Evolutionary conservation across 1,284 basidiomycete genomes (phyloP).

Genomic region (Ustilago esculenta): DNA sequence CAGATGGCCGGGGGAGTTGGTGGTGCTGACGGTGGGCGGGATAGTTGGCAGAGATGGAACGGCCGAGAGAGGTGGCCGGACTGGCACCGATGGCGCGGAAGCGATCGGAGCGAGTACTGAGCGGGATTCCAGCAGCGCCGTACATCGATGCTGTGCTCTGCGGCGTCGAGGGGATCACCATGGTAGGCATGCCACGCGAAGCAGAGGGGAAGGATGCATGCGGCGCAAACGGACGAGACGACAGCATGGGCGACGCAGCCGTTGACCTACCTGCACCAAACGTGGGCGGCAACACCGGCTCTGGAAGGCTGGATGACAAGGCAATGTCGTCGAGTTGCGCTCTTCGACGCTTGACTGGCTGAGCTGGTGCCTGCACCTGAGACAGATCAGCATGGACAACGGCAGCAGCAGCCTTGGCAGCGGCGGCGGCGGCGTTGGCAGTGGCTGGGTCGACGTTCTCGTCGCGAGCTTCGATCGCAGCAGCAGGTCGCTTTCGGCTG

Average conservation of each 20-base stretch:
- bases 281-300: slow-evolving; percentile 4
- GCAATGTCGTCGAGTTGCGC: slow-evolving; percentile 22
- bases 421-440: neutral
- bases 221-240: slow-evolving; percentile 28
- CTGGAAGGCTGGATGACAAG: slow-evolving; percentile 5
- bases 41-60: slow-evolving; percentile 39
- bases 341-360: slow-evolving; percentile 18
- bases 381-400: too few species aligned
- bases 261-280: neutral
- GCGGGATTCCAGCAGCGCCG: slow-evolving; percentile 4
- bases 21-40: slow-evolving; percentile 8
- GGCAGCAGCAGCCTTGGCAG: neutral
- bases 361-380: neutral
- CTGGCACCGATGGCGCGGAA: slow-evolving; percentile 31
- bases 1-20: slow-evolving; percentile 7
- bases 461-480: slow-evolving; percentile 9
- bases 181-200: slow-evolving; percentile 20
- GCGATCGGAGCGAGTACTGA: slow-evolving; percentile 40
- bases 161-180: slow-evolving; percentile 27
- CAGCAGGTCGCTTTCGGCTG: slow-evolving; percentile 28
- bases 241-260: slow-evolving; percentile 20
- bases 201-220: slow-evolving; percentile 29
- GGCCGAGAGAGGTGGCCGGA: slow-evolving; percentile 22
- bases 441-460: slow-evolving; percentile 25
- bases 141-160: slow-evolving; percentile 9